Evolutionary conservation across 2,329 filamentous ascomycete genomes (phyloP), one percentile per base, ranked within the genome.

Genomic region (Emericellopsis cladophorae): DNA sequence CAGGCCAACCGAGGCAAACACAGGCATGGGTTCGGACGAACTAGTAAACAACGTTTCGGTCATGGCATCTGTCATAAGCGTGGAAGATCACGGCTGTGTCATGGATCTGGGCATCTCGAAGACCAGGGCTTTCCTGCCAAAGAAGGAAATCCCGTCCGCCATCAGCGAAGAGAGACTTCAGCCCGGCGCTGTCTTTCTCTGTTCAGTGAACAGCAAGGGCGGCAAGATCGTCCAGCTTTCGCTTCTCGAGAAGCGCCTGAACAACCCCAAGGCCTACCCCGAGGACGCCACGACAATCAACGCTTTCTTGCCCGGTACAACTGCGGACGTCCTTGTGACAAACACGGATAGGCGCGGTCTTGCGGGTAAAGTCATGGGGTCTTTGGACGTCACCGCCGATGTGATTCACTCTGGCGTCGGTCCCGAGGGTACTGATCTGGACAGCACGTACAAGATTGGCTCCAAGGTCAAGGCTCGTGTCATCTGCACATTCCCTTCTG

Each of bases 1-100:
- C 26, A 77, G 85, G 39, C 92, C 92, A 3, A 72, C 74, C 44
- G 74, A 85, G 46, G 72, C 86, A 41, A 98, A 98, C 57, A 72
- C 74, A 3, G 81, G 84, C 2, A 66, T 98, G 18, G 68, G 74
- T 4, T 73, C 76, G 48, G 76, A 82, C 33, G 86, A 87, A 51
- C 61, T 95, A 9, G 78, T 92, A 9, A 62, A 73, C 33, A 82
- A 94, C 53, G 72, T 70, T 48, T 88, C 84, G 36, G 67, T 96
- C 16, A 93, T 96, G 72, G 90, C 88, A 2, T 82, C 88, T 0
- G 81, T 98, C 22, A 64, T 74, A 39, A 98, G 90, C 59, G 82
- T 93, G n/a, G 90, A 98, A 60, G 93, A 98, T 52, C 89, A 95
- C 54, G 92, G 92, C 46, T 74, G 92, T 43, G 76, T 96, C 42